Evolutionary conservation across 345 rosid species (phyloP).

Genomic region (Mangifera indica): DNA sequence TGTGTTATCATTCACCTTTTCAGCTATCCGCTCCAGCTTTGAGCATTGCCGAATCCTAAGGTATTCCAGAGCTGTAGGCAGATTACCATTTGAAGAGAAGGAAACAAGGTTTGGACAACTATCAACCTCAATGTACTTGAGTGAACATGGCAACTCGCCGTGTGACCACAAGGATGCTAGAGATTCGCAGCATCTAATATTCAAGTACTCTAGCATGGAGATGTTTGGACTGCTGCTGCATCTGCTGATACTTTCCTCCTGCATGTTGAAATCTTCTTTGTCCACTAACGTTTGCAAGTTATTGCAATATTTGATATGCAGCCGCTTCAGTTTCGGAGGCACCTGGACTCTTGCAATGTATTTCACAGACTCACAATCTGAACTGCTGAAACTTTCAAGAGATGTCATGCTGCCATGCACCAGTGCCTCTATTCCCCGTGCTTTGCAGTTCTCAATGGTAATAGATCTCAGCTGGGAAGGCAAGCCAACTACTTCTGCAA

Average conservation of each 20-base stretch:
- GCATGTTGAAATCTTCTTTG: neutral
- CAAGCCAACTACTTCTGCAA: neutral
- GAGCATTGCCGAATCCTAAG: neutral
- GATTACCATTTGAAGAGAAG: conserved; percentile 2
- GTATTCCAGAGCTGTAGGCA: neutral
- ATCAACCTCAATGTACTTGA: neutral
- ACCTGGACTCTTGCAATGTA: neutral
- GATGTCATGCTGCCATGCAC: neutral
- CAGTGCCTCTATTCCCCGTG: neutral
- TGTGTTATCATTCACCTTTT: neutral
- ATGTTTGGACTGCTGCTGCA: neutral
- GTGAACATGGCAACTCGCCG: neutral
- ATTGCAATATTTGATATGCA: neutral
- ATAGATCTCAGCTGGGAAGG: neutral
- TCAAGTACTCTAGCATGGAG: neutral
- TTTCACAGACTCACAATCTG: neutral
- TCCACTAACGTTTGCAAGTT: conserved; percentile 4
- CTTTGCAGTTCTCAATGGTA: neutral
- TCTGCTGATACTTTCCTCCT: neutral
- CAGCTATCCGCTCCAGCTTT: neutral
- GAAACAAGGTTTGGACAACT: neutral
- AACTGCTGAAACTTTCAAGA: neutral
- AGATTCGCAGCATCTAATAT: neutral
- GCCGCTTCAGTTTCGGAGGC: neutral
- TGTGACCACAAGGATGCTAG: neutral